phyloP scores from a whole-genome alignment of 73 alveolate species.

The Uronychia setigera region DNA sequence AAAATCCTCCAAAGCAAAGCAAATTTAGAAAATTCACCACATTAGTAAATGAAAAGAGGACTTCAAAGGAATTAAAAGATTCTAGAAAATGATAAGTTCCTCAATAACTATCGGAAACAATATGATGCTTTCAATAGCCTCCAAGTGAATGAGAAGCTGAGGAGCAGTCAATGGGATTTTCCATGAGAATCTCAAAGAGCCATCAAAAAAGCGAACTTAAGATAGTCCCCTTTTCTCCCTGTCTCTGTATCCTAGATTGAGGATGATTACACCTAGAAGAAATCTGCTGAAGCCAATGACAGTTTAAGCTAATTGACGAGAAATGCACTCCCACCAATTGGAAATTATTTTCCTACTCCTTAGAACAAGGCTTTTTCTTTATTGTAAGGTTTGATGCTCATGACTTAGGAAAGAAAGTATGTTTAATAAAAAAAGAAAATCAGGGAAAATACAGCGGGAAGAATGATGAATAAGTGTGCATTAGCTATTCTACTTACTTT shows the following conservation, averaged over 20 bases:
- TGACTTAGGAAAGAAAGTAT: background rate
- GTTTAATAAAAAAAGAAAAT: background rate
- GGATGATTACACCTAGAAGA: no score
- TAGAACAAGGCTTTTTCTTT: background rate
- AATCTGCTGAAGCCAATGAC: no score
- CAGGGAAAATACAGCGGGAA: background rate
- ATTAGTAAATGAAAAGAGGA: background rate
- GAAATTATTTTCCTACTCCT: background rate
- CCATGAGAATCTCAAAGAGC: background rate
- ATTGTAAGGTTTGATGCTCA: background rate
- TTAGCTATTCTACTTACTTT: background rate
- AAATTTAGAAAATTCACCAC: no score
- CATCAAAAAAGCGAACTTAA: background rate
- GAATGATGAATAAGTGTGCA: background rate
- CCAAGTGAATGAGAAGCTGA: background rate
- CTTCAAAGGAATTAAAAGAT: background rate
- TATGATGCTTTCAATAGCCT: background rate
- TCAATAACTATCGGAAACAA: background rate
- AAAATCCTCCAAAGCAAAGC: no score
- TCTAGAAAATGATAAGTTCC: background rate
- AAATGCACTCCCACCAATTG: background rate
- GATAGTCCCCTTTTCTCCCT: background rate
- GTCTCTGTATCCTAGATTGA: background rate
- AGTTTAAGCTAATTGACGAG: no score
- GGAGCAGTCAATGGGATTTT: background rate